phyloP scores from a whole-genome alignment of 2,329 filamentous ascomycete species.

The Delphinella strobiligena region DNA sequence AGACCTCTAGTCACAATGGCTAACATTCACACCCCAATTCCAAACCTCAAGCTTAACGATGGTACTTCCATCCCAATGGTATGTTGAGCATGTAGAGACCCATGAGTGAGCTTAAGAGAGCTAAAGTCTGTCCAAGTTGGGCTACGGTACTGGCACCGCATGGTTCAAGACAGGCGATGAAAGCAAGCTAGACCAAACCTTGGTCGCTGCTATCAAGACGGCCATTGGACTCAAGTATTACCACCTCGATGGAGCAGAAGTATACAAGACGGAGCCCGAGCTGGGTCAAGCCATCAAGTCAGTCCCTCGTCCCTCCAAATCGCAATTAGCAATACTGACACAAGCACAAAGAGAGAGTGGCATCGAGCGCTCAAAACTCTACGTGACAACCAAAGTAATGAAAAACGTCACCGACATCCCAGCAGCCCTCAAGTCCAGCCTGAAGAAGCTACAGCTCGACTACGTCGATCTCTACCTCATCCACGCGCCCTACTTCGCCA shows the following conservation, averaged over 20 bases:
- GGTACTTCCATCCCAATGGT: constrained; percentile 61
- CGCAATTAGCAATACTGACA: not conserved
- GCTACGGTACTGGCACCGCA: constrained; percentile 62
- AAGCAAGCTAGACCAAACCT: constrained; percentile 42
- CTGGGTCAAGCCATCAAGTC: constrained; percentile 33
- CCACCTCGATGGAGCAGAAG: constrained; percentile 64
- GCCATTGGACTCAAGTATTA: constrained; percentile 59
- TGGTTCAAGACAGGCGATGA: constrained; percentile 43
- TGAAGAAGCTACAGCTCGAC: constrained; percentile 48
- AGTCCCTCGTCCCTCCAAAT: not conserved
- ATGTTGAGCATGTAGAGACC: constrained; percentile 13
- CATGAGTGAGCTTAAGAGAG: not conserved
- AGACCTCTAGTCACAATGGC: constrained; percentile 21
- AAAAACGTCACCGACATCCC: constrained; percentile 43
- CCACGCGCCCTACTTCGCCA: constrained; percentile 46
- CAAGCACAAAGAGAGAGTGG: constrained; percentile 18
- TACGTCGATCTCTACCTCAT: constrained; percentile 55
- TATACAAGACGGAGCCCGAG: constrained; percentile 40
- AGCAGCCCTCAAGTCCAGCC: constrained; percentile 40
- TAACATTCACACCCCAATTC: constrained; percentile 37
- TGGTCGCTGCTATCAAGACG: constrained; percentile 44
- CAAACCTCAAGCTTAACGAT: constrained; percentile 59
- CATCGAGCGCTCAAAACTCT: constrained; percentile 35
- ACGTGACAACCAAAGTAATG: constrained; percentile 45
- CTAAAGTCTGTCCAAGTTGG: constrained; percentile 37